Evolutionary conservation across 495 filamentous ascomycete species (phyloP), one percentile per base, ranked within the genome.

Genomic region (Mycothermus thermophilus): DNA sequence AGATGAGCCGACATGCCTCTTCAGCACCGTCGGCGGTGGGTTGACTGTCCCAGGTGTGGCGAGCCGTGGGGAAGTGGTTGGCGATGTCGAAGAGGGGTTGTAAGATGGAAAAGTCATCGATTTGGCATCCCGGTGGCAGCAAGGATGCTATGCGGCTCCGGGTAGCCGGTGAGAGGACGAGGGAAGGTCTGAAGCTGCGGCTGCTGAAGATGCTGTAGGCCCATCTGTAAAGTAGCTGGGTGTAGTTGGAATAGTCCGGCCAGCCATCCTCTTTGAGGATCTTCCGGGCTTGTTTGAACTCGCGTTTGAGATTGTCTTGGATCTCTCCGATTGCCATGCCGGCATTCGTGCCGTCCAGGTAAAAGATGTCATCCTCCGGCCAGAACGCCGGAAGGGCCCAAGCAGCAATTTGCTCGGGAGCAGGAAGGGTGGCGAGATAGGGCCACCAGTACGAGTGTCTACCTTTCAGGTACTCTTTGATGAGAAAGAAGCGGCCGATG

Each of bases 121-220:
- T 15, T 19, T 52, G 42, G 30, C 45, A 52, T 2, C 50, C 47
- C 3, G 38, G 12, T 0, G 48, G 47, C 1, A 47, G 27, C 2
- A 56, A 22, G 1, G 10, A 2, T 6, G 29, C 14, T 21, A 48
- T 9, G 9, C 45, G 18, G 2, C 40, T 37, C 11, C 17, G 32
- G 0, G 44, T 33, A 4, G 38, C 23, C 19, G 41, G 43, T 1
- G 50, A 36, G 27, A 62, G 31, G 37, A 71, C 44, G 21, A 67
- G 57, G 1, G 60, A 63, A 0, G 67, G 58, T 3, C 63, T 53
- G 29, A 73, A 73, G 43, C 66, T 71, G 44, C 69, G 55, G 42
- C 60, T 67, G 8, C 63, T 65, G 38, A 68, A 73, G 26, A 71
- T 66, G 44, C 59, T 59, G 40, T 64, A 70, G 0, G 69, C 63